Conservation (phyloP, 2,329 filamentous ascomycete species). For the Nothophaeocryptopus gaeumannii region DNA sequence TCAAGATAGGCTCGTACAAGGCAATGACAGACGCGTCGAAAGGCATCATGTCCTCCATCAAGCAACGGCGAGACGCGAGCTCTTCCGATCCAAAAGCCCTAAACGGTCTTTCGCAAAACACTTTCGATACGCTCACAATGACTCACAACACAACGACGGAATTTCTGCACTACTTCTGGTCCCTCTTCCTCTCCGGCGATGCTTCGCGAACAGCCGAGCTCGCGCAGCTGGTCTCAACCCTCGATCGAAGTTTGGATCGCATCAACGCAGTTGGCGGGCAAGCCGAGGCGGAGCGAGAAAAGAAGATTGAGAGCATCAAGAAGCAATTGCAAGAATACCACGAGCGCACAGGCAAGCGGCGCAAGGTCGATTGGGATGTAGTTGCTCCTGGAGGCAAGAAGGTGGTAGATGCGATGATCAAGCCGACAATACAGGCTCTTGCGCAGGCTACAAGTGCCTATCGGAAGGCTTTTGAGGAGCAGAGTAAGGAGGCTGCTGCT, state of each 20-base stretch:
- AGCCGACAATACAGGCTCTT: slow-evolving; percentile 69
- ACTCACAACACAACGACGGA: slow-evolving; percentile 93
- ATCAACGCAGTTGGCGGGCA: slow-evolving; percentile 77
- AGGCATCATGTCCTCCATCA: slow-evolving; percentile 65
- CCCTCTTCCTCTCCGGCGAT: slow-evolving; percentile 84
- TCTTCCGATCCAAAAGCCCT: slow-evolving; percentile 27
- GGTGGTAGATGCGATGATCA: slow-evolving; percentile 73
- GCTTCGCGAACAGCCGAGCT: slow-evolving; percentile 73
- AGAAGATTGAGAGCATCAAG: slow-evolving; percentile 64
- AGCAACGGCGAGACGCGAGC: slow-evolving; percentile 42
- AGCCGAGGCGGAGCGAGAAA: slow-evolving; percentile 71
- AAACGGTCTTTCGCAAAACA: slow-evolving; percentile 39
- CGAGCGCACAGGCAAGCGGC: slow-evolving; percentile 69
- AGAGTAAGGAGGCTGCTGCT: slow-evolving; percentile 38
- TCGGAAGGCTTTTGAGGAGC: slow-evolving; percentile 63
- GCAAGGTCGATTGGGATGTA: slow-evolving; percentile 57
- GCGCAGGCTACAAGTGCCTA: slow-evolving; percentile 70
- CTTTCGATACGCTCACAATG: slow-evolving; percentile 63
- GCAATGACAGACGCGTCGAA: slow-evolving; percentile 63
- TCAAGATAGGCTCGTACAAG: slow-evolving; percentile 64
- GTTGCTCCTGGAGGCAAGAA: slow-evolving; percentile 71
- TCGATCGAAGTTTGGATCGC: slow-evolving; percentile 71
- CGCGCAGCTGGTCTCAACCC: slow-evolving; percentile 75
- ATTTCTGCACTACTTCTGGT: slow-evolving; percentile 97
- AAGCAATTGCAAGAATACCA: slow-evolving; percentile 68